Conservation (phyloP, 208 protist species). For the Wallacemonas collosoma region DNA sequence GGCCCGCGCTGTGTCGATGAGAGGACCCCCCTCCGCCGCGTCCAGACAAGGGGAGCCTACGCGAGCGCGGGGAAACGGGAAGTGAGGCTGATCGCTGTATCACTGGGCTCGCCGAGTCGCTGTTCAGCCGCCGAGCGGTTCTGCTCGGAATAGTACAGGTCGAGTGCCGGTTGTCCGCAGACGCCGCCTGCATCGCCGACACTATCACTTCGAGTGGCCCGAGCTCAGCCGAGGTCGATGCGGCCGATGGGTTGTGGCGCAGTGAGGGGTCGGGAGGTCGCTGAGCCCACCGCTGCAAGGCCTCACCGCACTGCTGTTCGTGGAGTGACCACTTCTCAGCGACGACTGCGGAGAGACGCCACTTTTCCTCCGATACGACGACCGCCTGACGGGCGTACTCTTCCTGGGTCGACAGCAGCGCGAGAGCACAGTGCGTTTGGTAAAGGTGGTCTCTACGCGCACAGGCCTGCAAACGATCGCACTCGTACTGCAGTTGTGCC, state of each 20-base stretch:
- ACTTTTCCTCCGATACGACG: constrained; percentile 20
- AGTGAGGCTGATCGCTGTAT: constrained; percentile 13
- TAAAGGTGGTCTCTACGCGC: constrained; percentile 26
- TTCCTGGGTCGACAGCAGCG: constrained; percentile 26
- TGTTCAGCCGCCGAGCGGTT: not conserved
- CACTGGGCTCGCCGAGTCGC: not conserved
- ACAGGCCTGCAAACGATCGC: constrained; percentile 17
- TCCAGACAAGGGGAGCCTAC: not conserved
- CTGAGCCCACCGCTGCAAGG: constrained; percentile 5
- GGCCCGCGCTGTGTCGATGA: not conserved
- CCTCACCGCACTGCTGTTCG: constrained; percentile 1
- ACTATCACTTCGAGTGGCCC: not conserved
- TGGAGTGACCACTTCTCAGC: not conserved
- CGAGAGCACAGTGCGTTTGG: constrained; percentile 20
- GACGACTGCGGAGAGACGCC: constrained; percentile 5
- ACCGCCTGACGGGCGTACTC: constrained; percentile 23
- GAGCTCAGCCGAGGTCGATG: not conserved
- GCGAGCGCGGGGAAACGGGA: constrained; percentile 19
- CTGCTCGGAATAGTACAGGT: not conserved
- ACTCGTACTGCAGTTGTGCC: constrained; percentile 31
- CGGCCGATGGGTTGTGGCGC: no score
- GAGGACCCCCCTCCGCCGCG: not conserved
- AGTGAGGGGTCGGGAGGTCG: not conserved
- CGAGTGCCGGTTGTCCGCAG: not conserved
- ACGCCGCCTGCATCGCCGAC: not conserved